Conservation (phyloP, 495 filamentous ascomycete species). For the Articulospora tetracladia region DNA sequence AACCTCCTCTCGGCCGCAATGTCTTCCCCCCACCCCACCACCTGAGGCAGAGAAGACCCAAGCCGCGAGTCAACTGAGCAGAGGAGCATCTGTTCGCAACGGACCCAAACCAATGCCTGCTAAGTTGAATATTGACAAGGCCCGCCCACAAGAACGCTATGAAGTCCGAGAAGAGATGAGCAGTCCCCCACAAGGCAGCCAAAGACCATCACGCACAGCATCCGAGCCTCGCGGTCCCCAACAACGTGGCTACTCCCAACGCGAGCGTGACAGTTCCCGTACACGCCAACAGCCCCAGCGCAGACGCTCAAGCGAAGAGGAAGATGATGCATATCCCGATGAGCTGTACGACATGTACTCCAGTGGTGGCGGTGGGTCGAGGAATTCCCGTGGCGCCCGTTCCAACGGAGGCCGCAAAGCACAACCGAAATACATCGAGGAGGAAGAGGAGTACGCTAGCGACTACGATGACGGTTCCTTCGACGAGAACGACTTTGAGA, state of each 20-base stretch:
- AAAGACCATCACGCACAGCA: constrained; percentile 27
- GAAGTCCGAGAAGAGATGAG: constrained; percentile 32
- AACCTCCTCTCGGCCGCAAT: constrained; percentile 79
- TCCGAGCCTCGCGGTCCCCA: constrained; percentile 33
- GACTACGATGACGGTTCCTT: constrained; percentile 66
- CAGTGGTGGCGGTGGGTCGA: constrained; percentile 11
- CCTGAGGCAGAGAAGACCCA: constrained; percentile 69
- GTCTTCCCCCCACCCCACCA: constrained; percentile 92
- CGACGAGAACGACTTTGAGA: constrained; percentile 80
- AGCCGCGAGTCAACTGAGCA: constrained; percentile 33
- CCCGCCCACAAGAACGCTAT: constrained; percentile 41
- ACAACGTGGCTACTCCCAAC: constrained; percentile 23
- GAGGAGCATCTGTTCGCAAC: constrained; percentile 51
- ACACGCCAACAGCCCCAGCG: constrained; percentile 12
- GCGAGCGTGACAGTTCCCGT: constrained; percentile 16
- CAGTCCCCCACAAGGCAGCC: constrained; percentile 24
- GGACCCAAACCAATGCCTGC: constrained; percentile 48
- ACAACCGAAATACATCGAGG: constrained; percentile 62
- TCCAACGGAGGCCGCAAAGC: constrained; percentile 29
- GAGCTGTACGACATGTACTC: constrained; percentile 70
- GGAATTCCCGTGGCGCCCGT: constrained; percentile 33
- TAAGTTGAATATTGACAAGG: constrained; percentile 50
- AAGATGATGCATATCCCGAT: constrained; percentile 59
- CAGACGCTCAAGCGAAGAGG: constrained; percentile 34
- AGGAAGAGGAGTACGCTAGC: constrained; percentile 66